These are phyloP conservation scores for Podaxis mareebaensis DNA, from an alignment of 768 basidiomycete genomes.

Conservation along the genomic window DNA sequence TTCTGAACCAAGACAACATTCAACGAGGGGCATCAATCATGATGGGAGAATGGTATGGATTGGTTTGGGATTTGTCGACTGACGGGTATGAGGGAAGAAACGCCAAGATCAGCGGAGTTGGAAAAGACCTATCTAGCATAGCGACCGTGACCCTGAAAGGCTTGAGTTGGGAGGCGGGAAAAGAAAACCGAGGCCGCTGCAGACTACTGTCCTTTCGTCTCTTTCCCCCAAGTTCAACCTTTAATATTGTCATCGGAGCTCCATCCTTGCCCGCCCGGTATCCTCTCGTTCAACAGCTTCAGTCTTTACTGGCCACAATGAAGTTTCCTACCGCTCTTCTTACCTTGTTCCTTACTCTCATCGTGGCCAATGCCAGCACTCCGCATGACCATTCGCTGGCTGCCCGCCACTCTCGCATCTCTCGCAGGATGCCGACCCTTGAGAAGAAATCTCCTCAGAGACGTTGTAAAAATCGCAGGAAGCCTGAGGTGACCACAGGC, in stretches of 20 bases:
- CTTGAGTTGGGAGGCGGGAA: background rate
- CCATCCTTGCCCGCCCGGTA: conserved; percentile 11
- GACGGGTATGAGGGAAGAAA: background rate
- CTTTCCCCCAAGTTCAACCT: conserved; percentile 10
- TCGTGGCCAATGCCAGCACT: conserved; percentile 33
- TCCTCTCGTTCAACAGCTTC: conserved; percentile 18
- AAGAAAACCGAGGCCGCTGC: conserved; percentile 1
- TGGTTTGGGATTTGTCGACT: background rate
- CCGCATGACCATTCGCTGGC: conserved; percentile 29
- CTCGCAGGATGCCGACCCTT: background rate
- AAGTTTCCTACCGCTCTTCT: conserved; percentile 41
- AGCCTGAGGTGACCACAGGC: background rate
- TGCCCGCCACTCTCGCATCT: conserved; percentile 33
- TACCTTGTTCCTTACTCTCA: conserved; percentile 36
- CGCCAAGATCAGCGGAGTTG: conserved; percentile 8
- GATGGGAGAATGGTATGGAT: too few relatives aligned
- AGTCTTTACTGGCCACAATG: conserved; percentile 34
- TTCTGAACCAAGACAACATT: too few relatives aligned
- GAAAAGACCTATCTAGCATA: conserved; percentile 3
- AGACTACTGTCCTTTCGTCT: conserved; percentile 10
- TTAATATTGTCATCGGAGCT: background rate
- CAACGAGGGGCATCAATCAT: too few relatives aligned
- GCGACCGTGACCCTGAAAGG: conserved; percentile 10
- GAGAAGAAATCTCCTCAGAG: conserved; percentile 22
- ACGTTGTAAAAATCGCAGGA: conserved; percentile 26